phyloP scores from a whole-genome alignment of 2,329 filamentous ascomycete species.

The Colletotrichum lentis region DNA sequence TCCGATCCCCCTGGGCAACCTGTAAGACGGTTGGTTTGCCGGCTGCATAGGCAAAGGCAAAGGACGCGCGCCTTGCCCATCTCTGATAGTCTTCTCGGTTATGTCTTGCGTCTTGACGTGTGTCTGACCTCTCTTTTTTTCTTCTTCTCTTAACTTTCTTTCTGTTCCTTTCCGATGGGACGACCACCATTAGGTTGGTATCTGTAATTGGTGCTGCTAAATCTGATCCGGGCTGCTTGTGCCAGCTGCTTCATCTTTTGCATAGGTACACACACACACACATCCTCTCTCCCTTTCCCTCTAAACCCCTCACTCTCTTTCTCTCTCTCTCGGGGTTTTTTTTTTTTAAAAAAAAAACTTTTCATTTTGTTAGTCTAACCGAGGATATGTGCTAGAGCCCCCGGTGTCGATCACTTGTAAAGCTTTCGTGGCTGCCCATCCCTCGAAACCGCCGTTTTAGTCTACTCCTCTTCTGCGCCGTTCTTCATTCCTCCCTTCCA shows the following conservation, averaged over 20 bases:
- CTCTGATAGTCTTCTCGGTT: neutral
- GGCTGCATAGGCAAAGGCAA: constrained; percentile 14
- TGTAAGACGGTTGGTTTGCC: constrained; percentile 26
- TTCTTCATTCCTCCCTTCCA: neutral
- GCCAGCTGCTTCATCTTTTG: neutral
- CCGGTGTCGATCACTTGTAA: constrained; percentile 9
- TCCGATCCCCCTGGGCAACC: constrained; percentile 8
- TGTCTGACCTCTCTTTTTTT: neutral
- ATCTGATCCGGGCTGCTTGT: constrained; percentile 1
- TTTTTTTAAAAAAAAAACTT: no score
- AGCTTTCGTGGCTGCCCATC: constrained; percentile 8
- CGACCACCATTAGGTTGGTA: no score
- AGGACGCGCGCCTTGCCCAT: constrained; percentile 3
- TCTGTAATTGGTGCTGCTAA: neutral
- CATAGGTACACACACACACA: neutral
- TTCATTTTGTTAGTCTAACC: neutral
- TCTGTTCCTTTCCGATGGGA: neutral
- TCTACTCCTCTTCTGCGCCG: neutral
- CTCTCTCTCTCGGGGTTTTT: no score
- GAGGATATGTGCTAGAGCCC: constrained; percentile 11
- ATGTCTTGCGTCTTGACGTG: neutral
- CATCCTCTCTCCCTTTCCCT: neutral
- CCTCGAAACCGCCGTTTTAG: neutral
- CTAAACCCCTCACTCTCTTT: neutral
- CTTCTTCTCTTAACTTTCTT: constrained; percentile 4